phyloP scores from a whole-genome alignment of 148 eudicot species.

The Selenicereus undatus region DNA sequence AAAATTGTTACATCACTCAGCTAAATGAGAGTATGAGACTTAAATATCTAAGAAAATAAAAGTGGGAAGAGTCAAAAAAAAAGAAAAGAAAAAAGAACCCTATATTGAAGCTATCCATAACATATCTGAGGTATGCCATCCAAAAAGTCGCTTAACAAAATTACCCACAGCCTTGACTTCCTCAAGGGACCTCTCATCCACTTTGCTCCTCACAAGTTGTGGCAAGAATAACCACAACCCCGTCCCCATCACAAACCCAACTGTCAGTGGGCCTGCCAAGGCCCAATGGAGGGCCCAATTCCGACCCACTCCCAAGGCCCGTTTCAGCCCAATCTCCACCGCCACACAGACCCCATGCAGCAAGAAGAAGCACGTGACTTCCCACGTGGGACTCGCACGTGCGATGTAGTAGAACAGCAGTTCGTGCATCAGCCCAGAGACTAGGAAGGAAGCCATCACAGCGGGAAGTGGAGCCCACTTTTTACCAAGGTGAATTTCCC shows the following conservation, averaged over 20 bases:
- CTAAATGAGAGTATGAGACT: neutral
- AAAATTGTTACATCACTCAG: neutral
- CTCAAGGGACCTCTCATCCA: conserved; percentile 31
- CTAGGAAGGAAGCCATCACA: conserved; percentile 23
- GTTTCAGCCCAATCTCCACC: conserved; percentile 33
- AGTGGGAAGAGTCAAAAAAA: neutral
- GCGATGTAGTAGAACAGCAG: conserved; percentile 25
- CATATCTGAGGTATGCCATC: neutral
- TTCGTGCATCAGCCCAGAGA: conserved; percentile 34
- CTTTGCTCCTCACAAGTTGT: conserved; percentile 29
- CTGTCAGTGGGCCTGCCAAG: conserved; percentile 34
- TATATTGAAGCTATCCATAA: neutral
- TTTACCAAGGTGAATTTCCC: neutral
- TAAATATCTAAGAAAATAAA: neutral
- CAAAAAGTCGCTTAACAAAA: conserved; percentile 3
- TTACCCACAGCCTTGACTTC: conserved; percentile 26
- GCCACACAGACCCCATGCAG: conserved; percentile 32
- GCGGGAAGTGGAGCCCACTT: conserved; percentile 17
- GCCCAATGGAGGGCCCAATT: conserved; percentile 21
- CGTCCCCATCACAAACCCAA: conserved; percentile 35
- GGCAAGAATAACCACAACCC: conserved; percentile 44
- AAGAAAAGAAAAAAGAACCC: neutral
- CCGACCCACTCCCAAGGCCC: conserved; percentile 21
- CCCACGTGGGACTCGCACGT: conserved; percentile 37
- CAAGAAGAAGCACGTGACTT: conserved; percentile 35